Evolutionary conservation across 768 basidiomycete species (phyloP), one percentile per base, ranked within the genome.

Genomic region (Serpula lacrymans): DNA sequence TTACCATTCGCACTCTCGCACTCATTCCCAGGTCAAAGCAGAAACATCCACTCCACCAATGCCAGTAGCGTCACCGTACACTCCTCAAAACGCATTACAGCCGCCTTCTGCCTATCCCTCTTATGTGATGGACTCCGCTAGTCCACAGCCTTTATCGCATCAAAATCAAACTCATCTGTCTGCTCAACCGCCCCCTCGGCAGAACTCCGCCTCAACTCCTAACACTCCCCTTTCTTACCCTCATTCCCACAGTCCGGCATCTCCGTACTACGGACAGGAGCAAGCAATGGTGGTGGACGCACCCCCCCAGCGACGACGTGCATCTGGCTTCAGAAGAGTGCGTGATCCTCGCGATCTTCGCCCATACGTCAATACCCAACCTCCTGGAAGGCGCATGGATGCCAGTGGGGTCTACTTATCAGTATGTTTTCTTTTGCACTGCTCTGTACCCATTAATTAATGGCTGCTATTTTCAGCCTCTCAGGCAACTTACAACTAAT

Each of bases 271-370:
- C 49, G 59, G 77, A 13, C 75, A 78, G 49, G 80, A 83, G 44
- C 82, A 85, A 43, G 53, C 77, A 42, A 88, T 88, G 87, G 65
- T 70, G 30, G 79, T 89, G n/a, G 88, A 88, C 57, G 55, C 64
- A 50, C 41, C 74, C 62, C 46, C 65, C 12, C 66, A 68, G 24
- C 77, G 77, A 46, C 75, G 83, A 53, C 75, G 87, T 25, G 74
- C 82, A 7, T 73, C 78, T 41, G 94, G 88, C 16, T 85, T 94
- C 57, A 77, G 85, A 56, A 75, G 86, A 45, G 77, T 96, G 13
- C 79, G 84, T 46, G 84, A 84, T 50, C 69, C 66, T 49, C 75
- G 79, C 45, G 93, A 96, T 63, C 65, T 95, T 23, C 78, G 81
- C 41, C 89, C 94, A 34, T 77, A 80, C 42, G 68, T 84, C 49